phyloP scores from a whole-genome alignment of 305 asterid species.

The Andrographis paniculata region DNA sequence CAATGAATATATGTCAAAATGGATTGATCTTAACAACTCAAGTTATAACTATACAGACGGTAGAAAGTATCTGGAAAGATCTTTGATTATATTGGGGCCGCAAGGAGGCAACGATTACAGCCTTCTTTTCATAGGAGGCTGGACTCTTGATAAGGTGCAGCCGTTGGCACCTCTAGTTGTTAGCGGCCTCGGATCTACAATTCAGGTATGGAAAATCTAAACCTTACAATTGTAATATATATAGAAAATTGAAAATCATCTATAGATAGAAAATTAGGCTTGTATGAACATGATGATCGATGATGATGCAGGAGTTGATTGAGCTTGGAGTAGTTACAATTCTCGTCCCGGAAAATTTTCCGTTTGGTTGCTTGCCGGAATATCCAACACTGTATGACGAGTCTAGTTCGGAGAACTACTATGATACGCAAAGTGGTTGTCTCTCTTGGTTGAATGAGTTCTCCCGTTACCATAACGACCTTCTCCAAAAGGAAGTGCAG shows the following conservation, averaged over 20 bases:
- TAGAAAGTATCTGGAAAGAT: slow-evolving; percentile 31
- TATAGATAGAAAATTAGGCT: too few relatives aligned
- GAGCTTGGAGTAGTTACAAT: slow-evolving; percentile 65
- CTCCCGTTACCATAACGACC: slow-evolving; percentile 52
- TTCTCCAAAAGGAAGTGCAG: slow-evolving; percentile 41
- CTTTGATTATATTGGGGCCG: slow-evolving; percentile 72
- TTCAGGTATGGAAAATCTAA: slow-evolving; percentile 23
- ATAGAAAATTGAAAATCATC: too few relatives aligned
- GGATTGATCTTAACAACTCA: too few relatives aligned
- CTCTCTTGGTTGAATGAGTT: slow-evolving; percentile 46
- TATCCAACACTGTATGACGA: slow-evolving; percentile 53
- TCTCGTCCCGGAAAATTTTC: slow-evolving; percentile 67
- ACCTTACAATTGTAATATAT: not conserved
- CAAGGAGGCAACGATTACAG: slow-evolving; percentile 88
- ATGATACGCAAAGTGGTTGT: slow-evolving; percentile 61
- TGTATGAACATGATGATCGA: too few relatives aligned
- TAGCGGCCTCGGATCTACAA: slow-evolving; percentile 38
- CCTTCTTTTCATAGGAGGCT: slow-evolving; percentile 56
- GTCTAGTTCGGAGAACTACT: slow-evolving; percentile 34
- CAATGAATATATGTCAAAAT: too few relatives aligned
- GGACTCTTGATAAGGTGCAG: slow-evolving; percentile 36
- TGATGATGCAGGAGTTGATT: slow-evolving; percentile 45
- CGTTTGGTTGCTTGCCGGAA: slow-evolving; percentile 66
- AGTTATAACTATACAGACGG: too few relatives aligned
- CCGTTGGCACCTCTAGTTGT: slow-evolving; percentile 56